Evolutionary conservation across 768 basidiomycete species (phyloP), one percentile per base, ranked within the genome.

Genomic region (Austroboletus eburneus): DNA sequence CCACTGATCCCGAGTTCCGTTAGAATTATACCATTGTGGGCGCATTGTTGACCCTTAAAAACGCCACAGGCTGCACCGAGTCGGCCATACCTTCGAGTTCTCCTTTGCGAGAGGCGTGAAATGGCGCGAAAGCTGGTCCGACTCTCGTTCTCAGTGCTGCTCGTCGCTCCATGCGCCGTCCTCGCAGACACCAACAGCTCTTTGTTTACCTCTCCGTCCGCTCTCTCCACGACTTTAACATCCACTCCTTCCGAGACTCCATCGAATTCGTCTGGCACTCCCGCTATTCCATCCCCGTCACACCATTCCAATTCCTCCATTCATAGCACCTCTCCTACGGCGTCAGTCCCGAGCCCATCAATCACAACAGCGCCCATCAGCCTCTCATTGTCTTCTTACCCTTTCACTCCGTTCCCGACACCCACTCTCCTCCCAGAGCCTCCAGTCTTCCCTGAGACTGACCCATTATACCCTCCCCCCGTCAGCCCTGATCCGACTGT

Each of bases 381-480:
- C 21, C 40, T 73, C 25, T 73, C 76, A 13, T 69, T 75, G 39
- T 63, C 70, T 17, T 53, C 62, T 0, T 70, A 71, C 43, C 52
- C 73, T 2, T 85, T 86, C 70, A 65, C 73, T 12, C 75, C 82
- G 4, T 84, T 77, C 70, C 81, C 85, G 2, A 71, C 77, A 13
- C 82, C 85, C 14, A 75, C 78, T 1, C 74, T 79, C 44, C 54
- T 67, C 0, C 73, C 85, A 7, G 64, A 79, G 41, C 71, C 77
- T 0, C 74, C 74, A 8, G 62, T 78, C 5, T 85, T 76, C 58
- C 78, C 79, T 9, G 64, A 68, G 9, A 73, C 74, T 4, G 75
- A 81, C 49, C 85, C 84, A 1, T 65, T 65, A 17, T 64, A 67
- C 23, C 85, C 85, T 2, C 85, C 85, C 0, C 64, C 77, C 0